Percentiles rank a stretch among this genome's conserved stretches.
phyloP scores from a whole-genome alignment of 1,139 yeast species.

The Hansenula lynferdii region DNA sequence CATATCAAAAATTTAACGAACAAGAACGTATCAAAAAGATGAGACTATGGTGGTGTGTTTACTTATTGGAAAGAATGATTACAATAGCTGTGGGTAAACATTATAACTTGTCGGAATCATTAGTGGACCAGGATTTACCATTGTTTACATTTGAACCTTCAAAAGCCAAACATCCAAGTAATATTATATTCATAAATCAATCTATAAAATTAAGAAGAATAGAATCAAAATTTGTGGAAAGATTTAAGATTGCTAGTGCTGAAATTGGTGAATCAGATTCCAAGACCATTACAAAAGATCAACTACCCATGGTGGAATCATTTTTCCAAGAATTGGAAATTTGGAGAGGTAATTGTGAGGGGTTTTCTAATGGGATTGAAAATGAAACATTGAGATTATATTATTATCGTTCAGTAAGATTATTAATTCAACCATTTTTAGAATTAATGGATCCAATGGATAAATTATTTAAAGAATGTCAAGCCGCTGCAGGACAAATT shows the following conservation, averaged over 20 bases:
- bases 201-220: constrained; percentile 46
- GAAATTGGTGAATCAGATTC: constrained; percentile 30
- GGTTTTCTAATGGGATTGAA: constrained; percentile 37
- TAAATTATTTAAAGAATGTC: constrained; percentile 52
- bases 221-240: constrained; percentile 51
- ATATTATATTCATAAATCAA: constrained; percentile 46
- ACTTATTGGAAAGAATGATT: constrained; percentile 49
- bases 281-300: constrained; percentile 24
- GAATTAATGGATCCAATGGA: constrained; percentile 54
- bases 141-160: constrained; percentile 38
- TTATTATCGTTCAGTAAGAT: constrained; percentile 51
- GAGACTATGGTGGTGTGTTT: constrained; percentile 57
- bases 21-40: constrained; percentile 34
- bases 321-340: constrained; percentile 43
- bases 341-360: constrained; percentile 47
- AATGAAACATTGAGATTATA: constrained; percentile 48
- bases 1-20: constrained; percentile 26
- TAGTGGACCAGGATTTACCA: constrained; percentile 41
- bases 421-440: constrained; percentile 53
- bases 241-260: constrained; percentile 33
- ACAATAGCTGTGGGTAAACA: constrained; percentile 53
- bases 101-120: constrained; percentile 40
- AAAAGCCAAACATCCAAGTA: constrained; percentile 31
- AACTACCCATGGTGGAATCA: constrained; percentile 38
- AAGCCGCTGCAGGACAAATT: constrained; percentile 60